Evolutionary conservation across 257 asterid genomes (phyloP).

Genomic region (Solanum tarapatanum): DNA sequence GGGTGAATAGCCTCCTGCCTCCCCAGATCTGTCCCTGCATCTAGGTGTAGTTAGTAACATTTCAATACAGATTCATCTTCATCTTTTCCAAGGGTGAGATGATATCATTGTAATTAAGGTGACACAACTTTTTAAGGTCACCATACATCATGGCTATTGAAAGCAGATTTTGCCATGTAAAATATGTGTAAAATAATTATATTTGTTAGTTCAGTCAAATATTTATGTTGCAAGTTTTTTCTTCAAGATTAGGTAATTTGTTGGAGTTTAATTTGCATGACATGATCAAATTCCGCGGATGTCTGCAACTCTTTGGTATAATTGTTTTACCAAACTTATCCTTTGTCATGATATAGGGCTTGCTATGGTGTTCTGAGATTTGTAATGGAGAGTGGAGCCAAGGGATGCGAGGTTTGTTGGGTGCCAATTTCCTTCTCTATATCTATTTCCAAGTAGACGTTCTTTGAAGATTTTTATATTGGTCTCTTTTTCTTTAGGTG

Average conservation of each 20-base stretch:
- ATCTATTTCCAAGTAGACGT: neutral
- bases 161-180: neutral
- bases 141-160: neutral
- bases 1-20: neutral
- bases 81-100: neutral
- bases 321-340: neutral
- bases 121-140: neutral
- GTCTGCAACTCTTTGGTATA: neutral
- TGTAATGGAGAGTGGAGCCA: conserved; percentile 55
- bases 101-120: neutral
- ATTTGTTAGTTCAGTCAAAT: neutral
- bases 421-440: neutral
- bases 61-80: neutral
- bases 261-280: neutral
- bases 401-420: conserved; percentile 43
- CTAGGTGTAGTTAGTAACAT: neutral
- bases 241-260: neutral
- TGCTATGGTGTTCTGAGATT: conserved; percentile 56
- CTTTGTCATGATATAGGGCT: conserved; percentile 18
- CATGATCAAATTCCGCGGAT: neutral
- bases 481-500: conserved; percentile 20
- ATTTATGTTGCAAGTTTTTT: neutral
- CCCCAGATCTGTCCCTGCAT: neutral
- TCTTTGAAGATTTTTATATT: neutral
- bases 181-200: neutral